Evolutionary conservation across 192 early-diverging fungal genomes (phyloP).

Genomic region (Podila minutissima): DNA sequence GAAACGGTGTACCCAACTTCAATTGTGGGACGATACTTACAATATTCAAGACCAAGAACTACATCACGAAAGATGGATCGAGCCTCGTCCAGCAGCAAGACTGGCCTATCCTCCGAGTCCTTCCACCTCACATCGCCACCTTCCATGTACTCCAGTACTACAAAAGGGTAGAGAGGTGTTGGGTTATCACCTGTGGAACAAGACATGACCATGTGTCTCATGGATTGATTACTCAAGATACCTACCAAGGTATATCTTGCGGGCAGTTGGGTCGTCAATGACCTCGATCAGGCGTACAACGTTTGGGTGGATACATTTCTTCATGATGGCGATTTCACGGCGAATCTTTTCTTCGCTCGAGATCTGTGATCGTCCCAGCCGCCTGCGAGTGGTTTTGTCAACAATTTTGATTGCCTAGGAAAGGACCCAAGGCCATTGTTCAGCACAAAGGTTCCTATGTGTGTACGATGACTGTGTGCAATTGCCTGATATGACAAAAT

Average conservation of each 20-base stretch:
- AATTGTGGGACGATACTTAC: conserved; percentile 56
- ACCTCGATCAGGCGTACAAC: conserved; percentile 93
- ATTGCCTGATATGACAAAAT: no score
- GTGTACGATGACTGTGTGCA: no score
- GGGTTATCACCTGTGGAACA: neutral
- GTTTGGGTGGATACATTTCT: conserved; percentile 94
- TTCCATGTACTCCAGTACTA: conserved; percentile 90
- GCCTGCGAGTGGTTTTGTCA: conserved; percentile 50
- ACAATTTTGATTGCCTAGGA: conserved; percentile 57
- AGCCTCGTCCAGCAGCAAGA: conserved; percentile 69
- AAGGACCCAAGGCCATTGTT: neutral
- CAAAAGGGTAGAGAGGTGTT: neutral
- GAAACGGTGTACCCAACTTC: neutral
- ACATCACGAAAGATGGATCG: conserved; percentile 88
- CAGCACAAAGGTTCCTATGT: neutral
- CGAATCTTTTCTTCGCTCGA: conserved; percentile 86
- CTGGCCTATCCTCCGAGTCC: conserved; percentile 68
- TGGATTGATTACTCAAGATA: neutral
- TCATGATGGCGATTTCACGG: conserved; percentile 95
- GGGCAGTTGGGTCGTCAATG: conserved; percentile 91
- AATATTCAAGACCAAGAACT: conserved; percentile 91
- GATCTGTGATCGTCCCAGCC: conserved; percentile 49
- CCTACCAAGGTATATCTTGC: conserved; percentile 91
- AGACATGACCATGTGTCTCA: neutral
- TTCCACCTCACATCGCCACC: conserved; percentile 95